phyloP scores from a whole-genome alignment of 148 eudicot species.

The Nepenthes mirabilis region DNA sequence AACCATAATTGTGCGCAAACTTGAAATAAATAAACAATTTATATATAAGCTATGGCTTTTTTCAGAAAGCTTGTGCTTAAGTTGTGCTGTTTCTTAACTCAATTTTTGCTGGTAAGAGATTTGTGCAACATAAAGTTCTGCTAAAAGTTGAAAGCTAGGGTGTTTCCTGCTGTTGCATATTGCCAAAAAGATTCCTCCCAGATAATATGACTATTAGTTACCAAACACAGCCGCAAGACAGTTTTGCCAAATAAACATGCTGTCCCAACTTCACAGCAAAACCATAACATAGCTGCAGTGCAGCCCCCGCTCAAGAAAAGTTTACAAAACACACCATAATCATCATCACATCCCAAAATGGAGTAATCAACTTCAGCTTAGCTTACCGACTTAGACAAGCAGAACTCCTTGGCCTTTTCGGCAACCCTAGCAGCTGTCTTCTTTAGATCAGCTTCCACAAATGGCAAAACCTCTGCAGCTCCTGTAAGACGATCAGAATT shows the following conservation, averaged over 20 bases:
- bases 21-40: too few relatives aligned
- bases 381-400: constrained; percentile 9
- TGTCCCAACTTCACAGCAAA: too few relatives aligned
- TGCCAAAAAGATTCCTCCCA: background rate
- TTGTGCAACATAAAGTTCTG: too few relatives aligned
- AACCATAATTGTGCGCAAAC: too few relatives aligned
- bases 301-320: background rate
- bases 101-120: too few relatives aligned
- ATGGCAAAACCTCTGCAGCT: constrained; percentile 4
- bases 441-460: constrained; percentile 5
- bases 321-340: too few relatives aligned
- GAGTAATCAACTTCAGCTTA: background rate
- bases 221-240: background rate
- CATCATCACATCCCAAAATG: background rate
- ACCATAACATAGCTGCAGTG: background rate
- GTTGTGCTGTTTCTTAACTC: too few relatives aligned
- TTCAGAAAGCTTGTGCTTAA: too few relatives aligned
- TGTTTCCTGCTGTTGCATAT: background rate
- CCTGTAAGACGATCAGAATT: background rate
- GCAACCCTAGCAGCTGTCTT: constrained; percentile 6
- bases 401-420: constrained; percentile 7
- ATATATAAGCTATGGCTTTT: too few relatives aligned
- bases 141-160: too few relatives aligned
- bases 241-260: too few relatives aligned
- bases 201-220: too few relatives aligned